Percentiles rank a stretch among this genome's conserved stretches.
phyloP scores from a whole-genome alignment of 305 asterid species.

The Andrographis paniculata region DNA sequence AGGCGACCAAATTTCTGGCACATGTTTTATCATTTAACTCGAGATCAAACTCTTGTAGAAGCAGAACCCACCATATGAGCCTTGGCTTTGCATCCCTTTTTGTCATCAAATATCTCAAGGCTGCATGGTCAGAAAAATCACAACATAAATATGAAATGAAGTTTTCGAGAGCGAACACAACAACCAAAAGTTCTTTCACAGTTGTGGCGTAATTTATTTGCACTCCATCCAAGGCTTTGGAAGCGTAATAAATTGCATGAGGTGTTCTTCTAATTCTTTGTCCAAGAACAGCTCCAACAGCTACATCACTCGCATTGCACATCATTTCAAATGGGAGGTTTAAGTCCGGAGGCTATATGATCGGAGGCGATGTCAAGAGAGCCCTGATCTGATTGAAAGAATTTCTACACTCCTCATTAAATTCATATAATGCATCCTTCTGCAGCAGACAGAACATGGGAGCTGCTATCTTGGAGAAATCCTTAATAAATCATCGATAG shows the following conservation, averaged over 20 bases:
- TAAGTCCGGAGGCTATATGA: conserved; percentile 4
- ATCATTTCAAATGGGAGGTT: not conserved
- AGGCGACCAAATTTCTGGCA: not conserved
- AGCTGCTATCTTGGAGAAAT: too few species aligned
- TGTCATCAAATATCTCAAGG: not conserved
- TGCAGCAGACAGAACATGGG: too few species aligned
- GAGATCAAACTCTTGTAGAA: conserved; percentile 3
- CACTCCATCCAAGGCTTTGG: not conserved
- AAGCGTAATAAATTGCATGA: conserved; percentile 7
- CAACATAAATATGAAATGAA: conserved; percentile 6
- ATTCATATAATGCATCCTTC: too few species aligned
- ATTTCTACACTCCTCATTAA: too few species aligned
- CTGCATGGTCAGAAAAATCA: conserved; percentile 12
- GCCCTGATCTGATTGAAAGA: too few species aligned
- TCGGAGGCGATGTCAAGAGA: conserved; percentile 1
- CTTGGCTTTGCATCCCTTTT: conserved; percentile 7
- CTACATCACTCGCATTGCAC: conserved; percentile 6
- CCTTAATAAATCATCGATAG: too few species aligned
- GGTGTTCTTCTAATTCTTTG: not conserved
- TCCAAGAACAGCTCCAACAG: conserved; percentile 12
- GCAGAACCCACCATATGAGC: not conserved
- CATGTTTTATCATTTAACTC: not conserved
- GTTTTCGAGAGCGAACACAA: conserved; percentile 6
- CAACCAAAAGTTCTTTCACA: conserved; percentile 2
- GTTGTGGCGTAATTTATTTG: conserved; percentile 7